Conservation (phyloP, 2,329 filamentous ascomycete species). For the Cercospora brassicicola region DNA sequence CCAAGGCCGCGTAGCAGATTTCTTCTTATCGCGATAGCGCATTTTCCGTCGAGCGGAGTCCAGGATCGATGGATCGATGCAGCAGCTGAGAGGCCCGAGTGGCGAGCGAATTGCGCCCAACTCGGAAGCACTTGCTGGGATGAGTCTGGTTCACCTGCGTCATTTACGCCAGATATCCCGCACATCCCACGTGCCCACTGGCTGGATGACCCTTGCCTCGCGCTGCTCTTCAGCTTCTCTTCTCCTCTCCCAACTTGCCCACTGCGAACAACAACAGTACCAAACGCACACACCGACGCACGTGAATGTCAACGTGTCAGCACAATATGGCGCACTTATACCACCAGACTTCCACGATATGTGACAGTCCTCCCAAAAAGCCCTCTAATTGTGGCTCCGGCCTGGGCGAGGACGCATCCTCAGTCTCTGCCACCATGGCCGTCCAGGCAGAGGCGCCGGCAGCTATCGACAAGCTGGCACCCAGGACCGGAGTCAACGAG, state of each 20-base stretch:
- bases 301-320: slow-evolving; percentile 31
- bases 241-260: slow-evolving; percentile 1
- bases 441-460: slow-evolving; percentile 27
- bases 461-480: slow-evolving; percentile 13
- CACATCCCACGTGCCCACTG: not conserved
- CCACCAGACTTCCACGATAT: slow-evolving; percentile 25
- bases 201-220: not conserved
- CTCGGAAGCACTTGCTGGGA: not conserved
- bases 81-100: not conserved
- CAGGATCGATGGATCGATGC: not conserved
- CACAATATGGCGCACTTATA: slow-evolving; percentile 29
- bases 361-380: slow-evolving; percentile 24
- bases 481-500: slow-evolving; percentile 25
- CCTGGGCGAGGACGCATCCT: slow-evolving; percentile 27
- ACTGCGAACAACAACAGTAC: not conserved
- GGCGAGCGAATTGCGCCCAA: not conserved
- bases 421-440: slow-evolving; percentile 26
- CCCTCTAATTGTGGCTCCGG: slow-evolving; percentile 32
- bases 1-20: not conserved
- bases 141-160: slow-evolving; percentile 2
- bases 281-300: slow-evolving; percentile 6
- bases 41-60: not conserved
- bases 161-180: not conserved
- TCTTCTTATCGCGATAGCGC: slow-evolving; percentile 6
- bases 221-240: not conserved